These are phyloP conservation scores for Canavalia ensiformis DNA, from an alignment of 306 rosid genomes.

Conservation along the genomic window DNA sequence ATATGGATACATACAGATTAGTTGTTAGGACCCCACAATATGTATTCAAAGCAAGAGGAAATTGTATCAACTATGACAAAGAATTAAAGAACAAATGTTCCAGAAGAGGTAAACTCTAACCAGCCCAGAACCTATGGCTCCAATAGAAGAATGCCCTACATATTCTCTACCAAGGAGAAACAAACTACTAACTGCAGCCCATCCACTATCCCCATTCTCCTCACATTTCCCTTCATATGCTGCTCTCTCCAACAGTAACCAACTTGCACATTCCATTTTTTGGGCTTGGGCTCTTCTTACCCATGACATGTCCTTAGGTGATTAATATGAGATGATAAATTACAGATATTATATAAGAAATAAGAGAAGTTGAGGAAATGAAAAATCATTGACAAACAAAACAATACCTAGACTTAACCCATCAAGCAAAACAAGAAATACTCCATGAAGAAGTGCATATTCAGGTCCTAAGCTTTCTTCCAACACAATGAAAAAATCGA, in stretches of 20 bases:
- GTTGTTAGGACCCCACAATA: too few species aligned
- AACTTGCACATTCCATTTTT: neutral
- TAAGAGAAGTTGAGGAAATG: conserved; percentile 23
- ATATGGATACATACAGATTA: too few species aligned
- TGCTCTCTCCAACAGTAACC: too few species aligned
- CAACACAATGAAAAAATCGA: conserved; percentile 67
- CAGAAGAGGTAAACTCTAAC: too few species aligned
- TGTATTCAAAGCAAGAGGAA: too few species aligned
- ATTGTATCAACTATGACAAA: neutral
- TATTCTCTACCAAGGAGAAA: too few species aligned
- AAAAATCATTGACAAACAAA: conserved; percentile 22
- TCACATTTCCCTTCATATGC: too few species aligned
- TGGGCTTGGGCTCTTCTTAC: neutral
- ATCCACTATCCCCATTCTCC: too few species aligned
- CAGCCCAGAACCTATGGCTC: too few species aligned
- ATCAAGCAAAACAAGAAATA: conserved; percentile 91
- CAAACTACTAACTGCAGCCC: too few species aligned
- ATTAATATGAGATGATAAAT: neutral
- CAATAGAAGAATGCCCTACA: too few species aligned
- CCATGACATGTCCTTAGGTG: neutral
- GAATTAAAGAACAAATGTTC: too few species aligned
- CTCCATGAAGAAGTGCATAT: conserved; percentile 87
- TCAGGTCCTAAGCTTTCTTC: conserved; percentile 70
- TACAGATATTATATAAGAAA: neutral
- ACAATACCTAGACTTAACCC: conserved; percentile 87